phyloP scores from a whole-genome alignment of 306 rosid genomes.

The Cyclanthera cordifolia region DNA sequence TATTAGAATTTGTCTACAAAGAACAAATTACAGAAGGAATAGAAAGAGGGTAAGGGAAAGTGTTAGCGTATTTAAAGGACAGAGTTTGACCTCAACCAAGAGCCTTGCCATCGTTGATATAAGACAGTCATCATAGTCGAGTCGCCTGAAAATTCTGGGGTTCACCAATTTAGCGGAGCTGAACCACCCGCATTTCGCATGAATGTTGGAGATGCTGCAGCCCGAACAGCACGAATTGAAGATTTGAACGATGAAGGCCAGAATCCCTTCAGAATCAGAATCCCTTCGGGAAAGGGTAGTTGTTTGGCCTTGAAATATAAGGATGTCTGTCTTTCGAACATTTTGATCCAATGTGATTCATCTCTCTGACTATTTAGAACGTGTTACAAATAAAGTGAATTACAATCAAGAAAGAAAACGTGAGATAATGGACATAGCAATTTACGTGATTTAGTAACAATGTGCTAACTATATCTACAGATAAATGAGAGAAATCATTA shows the following conservation, averaged over 20 bases:
- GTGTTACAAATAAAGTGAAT: no score
- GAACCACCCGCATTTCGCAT: slow-evolving; percentile 51
- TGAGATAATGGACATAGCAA: no score
- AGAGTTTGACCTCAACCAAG: slow-evolving; percentile 33
- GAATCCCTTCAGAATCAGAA: slow-evolving; percentile 59
- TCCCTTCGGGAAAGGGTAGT: slow-evolving; percentile 34
- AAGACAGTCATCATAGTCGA: slow-evolving; percentile 41
- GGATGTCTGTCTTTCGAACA: slow-evolving; percentile 41
- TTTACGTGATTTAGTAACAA: no score
- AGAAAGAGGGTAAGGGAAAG: slow-evolving; percentile 37
- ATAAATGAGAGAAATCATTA: no score
- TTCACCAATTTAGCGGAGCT: slow-evolving; percentile 46
- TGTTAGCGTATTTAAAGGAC: slow-evolving; percentile 49
- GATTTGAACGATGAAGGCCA: slow-evolving; percentile 35
- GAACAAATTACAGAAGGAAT: slow-evolving; percentile 43
- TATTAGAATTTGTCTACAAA: no score
- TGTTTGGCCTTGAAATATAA: slow-evolving; percentile 32
- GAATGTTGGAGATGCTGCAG: slow-evolving; percentile 40
- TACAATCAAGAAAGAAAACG: no score
- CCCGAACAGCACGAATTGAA: slow-evolving; percentile 30
- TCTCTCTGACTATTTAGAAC: slow-evolving; percentile 1
- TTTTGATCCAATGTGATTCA: slow-evolving; percentile 19
- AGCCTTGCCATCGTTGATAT: slow-evolving; percentile 34
- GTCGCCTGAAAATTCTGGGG: slow-evolving; percentile 34
- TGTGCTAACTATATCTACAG: no score